A percentile compares a stretch with the other conserved stretches of the same genome.
Conservation (phyloP, 495 filamentous ascomycete genomes). For the Penicillium malachiteum region DNA sequence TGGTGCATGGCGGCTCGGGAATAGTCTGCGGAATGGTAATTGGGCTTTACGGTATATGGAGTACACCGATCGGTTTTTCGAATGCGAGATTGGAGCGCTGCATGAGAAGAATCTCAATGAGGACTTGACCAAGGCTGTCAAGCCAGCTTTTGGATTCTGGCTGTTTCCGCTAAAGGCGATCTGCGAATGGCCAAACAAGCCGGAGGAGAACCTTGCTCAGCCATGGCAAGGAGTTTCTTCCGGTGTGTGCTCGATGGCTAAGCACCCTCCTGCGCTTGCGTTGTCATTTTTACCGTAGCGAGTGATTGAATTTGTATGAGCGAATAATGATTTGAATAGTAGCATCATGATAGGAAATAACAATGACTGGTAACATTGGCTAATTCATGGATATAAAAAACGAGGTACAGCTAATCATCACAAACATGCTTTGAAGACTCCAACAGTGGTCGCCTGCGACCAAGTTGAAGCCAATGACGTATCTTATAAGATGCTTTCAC, state of each 20-base stretch:
- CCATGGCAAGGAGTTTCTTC: background rate
- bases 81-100: background rate
- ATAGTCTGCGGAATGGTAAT: background rate
- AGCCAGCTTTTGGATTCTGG: slow-evolving; percentile 4
- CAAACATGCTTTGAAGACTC: slow-evolving; percentile 1
- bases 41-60: background rate
- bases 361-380: background rate
- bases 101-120: background rate
- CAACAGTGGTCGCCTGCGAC: slow-evolving; percentile 33
- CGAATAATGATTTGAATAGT: background rate
- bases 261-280: background rate
- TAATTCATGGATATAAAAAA: background rate
- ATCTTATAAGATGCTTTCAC: slow-evolving; percentile 18
- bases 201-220: background rate
- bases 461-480: slow-evolving; percentile 6
- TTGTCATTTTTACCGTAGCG: background rate
- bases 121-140: background rate
- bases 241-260: background rate
- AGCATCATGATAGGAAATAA: background rate
- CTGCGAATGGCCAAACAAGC: background rate
- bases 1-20: background rate
- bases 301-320: background rate
- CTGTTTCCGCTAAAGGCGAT: background rate
- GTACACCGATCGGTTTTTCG: background rate
- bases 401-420: background rate